Conservation (phyloP, 805 yeast species). For the Candida suzukii region DNA sequence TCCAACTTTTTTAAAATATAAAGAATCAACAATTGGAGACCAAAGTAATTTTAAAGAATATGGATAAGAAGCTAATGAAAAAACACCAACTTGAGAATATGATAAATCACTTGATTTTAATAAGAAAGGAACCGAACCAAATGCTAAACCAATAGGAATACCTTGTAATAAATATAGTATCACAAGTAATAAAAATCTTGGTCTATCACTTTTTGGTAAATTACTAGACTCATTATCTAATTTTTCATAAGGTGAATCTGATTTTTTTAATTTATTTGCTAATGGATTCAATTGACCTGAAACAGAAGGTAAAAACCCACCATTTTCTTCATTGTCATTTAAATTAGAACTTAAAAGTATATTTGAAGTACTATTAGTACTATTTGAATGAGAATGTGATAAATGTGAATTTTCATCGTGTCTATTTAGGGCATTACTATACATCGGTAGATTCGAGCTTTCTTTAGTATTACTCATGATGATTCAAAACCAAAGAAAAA, state of each 20-base stretch:
- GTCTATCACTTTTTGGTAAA: conserved; percentile 44
- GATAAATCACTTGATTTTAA: conserved; percentile 69
- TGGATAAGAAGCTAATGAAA: conserved; percentile 90
- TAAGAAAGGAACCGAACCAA: conserved; percentile 89
- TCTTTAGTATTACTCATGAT: not conserved
- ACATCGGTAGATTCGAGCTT: conserved; percentile 7
- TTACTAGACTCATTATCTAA: conserved; percentile 1
- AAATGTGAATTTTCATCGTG: conserved; percentile 10
- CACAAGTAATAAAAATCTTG: conserved; percentile 68
- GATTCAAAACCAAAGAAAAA: no score
- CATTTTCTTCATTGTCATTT: not conserved
- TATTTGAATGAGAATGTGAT: conserved; percentile 8
- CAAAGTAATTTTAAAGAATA: conserved; percentile 87
- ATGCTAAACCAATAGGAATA: conserved; percentile 93
- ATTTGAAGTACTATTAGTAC: not conserved
- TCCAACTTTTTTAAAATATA: conserved; percentile 62
- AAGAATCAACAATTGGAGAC: conserved; percentile 94
- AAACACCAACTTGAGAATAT: conserved; percentile 85
- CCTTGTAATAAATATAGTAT: conserved; percentile 84
- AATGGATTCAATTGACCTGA: conserved; percentile 9
- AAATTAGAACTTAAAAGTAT: not conserved
- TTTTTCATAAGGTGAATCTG: not conserved
- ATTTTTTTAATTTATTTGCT: conserved; percentile 2
- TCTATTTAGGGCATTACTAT: conserved; percentile 11
- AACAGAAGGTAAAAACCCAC: not conserved